Evolutionary conservation across 257 asterid genomes (phyloP).

Genomic region (Nicotiana obtusifolia): DNA sequence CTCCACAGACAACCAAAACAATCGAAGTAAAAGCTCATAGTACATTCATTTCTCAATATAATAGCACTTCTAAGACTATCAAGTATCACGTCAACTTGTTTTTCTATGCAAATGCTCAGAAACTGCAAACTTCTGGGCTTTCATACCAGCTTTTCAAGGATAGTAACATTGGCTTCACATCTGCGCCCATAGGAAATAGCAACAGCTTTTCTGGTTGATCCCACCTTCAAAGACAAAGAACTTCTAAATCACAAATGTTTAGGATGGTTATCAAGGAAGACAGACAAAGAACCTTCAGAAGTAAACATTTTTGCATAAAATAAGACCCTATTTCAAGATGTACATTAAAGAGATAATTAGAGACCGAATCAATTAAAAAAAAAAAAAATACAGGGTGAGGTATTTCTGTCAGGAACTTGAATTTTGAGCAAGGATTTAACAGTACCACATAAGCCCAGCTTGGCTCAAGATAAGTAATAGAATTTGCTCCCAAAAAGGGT

Average conservation of each 20-base stretch:
- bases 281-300: not conserved
- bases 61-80: not conserved
- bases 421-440: no score
- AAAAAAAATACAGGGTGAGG: no score
- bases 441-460: no score
- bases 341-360: not conserved
- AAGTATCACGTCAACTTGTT: not conserved
- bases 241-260: constrained; percentile 14
- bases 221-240: constrained; percentile 51
- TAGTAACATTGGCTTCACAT: constrained; percentile 63
- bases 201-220: constrained; percentile 80
- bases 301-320: not conserved
- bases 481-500: no score
- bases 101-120: not conserved
- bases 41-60: not conserved
- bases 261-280: not conserved
- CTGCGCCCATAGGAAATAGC: constrained; percentile 82
- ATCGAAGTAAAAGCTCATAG: not conserved
- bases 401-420: no score
- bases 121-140: not conserved
- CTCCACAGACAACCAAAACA: not conserved
- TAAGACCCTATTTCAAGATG: not conserved
- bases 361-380: no score
- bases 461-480: no score
- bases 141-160: constrained; percentile 77